Evolutionary conservation across 495 filamentous ascomycete species (phyloP).

Genomic region (Neurospora sp.): DNA sequence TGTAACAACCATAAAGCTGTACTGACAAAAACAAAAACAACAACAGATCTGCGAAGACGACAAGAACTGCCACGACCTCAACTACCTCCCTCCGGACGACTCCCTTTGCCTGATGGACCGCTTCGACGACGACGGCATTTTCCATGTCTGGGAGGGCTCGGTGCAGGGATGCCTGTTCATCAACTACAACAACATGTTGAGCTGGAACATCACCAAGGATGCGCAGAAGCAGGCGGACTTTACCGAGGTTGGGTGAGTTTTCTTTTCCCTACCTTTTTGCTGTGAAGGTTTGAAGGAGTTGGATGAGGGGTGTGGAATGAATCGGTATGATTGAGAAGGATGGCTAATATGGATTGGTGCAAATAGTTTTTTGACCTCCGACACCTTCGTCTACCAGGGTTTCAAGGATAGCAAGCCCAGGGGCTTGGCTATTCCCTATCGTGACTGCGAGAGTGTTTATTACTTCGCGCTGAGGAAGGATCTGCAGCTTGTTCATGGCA

Average conservation of each 20-base stretch:
- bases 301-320: neutral
- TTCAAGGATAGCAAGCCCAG: neutral
- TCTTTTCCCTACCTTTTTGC: neutral
- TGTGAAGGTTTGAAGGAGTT: neutral
- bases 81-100: neutral
- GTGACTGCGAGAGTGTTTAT: neutral
- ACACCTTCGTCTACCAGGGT: neutral
- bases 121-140: neutral
- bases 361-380: neutral
- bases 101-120: neutral
- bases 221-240: neutral
- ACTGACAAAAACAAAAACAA: neutral
- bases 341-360: neutral
- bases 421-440: neutral
- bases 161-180: neutral
- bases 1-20: neutral
- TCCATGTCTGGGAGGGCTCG: neutral
- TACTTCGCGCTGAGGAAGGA: neutral
- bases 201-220: neutral
- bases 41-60: neutral
- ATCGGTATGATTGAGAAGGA: neutral
- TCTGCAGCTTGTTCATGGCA: neutral
- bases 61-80: neutral
- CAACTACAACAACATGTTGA: neutral
- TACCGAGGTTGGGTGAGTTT: neutral